A percentile compares a stretch with the other conserved stretches of the same genome.
Conservation (phyloP, 345 rosid genomes). For the Lepidium africanum region DNA sequence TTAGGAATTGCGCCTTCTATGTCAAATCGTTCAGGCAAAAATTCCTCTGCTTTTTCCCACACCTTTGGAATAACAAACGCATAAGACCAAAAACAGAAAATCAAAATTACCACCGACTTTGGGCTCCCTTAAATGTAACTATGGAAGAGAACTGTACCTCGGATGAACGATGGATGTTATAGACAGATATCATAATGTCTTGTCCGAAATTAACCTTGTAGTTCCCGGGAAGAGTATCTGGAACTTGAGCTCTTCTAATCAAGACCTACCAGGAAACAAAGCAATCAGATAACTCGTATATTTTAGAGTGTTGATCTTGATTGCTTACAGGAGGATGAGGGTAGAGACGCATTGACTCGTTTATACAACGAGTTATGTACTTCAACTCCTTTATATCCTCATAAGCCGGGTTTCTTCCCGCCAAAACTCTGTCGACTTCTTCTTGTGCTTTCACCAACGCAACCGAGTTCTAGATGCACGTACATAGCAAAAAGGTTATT, state of each 20-base stretch:
- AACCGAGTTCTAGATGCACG: constrained; percentile 36
- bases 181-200: constrained; percentile 95
- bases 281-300: not conserved
- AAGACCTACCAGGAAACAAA: constrained; percentile 45
- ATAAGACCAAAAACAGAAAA: not conserved
- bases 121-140: not conserved
- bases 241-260: constrained; percentile 79
- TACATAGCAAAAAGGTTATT: no score
- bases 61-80: constrained; percentile 41
- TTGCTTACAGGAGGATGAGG: constrained; percentile 96
- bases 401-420: constrained; percentile 62
- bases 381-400: constrained; percentile 78
- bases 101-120: not conserved
- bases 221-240: constrained; percentile 86
- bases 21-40: constrained; percentile 78
- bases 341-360: constrained; percentile 84
- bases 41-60: constrained; percentile 93
- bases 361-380: constrained; percentile 76
- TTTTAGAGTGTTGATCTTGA: not conserved
- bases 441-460: constrained; percentile 72
- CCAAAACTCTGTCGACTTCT: constrained; percentile 77
- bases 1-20: constrained; percentile 75
- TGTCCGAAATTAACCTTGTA: constrained; percentile 85
- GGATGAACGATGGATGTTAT: constrained; percentile 85
- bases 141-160: constrained; percentile 33